Evolutionary conservation across 768 basidiomycete genomes (phyloP).

Genomic region (Hygrocybe punicea): DNA sequence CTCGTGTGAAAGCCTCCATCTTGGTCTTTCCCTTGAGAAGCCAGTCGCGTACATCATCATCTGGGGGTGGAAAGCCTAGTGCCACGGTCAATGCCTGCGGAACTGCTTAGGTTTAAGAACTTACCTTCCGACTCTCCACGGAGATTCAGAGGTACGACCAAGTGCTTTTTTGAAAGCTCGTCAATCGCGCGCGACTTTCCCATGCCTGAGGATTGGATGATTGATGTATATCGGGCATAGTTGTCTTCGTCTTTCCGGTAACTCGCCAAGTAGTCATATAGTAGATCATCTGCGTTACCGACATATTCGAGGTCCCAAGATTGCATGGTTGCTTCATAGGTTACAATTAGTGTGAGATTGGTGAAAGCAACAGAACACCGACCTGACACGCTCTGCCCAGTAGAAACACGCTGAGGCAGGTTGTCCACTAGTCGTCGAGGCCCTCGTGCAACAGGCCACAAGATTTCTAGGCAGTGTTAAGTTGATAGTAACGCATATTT

Average conservation of each 20-base stretch:
- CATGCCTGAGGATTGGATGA: neutral
- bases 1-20: neutral
- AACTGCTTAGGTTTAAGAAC: neutral
- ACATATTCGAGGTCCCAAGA: neutral
- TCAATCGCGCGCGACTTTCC: neutral
- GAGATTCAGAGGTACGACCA: neutral
- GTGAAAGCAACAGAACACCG: neutral
- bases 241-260: neutral
- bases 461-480: neutral
- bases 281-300: neutral
- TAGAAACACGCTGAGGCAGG: neutral
- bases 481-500: neutral
- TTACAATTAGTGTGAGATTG: neutral
- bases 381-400: constrained; percentile 1
- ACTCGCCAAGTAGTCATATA: neutral
- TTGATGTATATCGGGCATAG: neutral
- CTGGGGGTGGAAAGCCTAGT: neutral
- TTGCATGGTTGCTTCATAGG: neutral
- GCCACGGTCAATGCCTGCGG: neutral
- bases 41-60: neutral
- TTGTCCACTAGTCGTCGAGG: neutral
- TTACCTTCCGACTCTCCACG: neutral
- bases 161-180: neutral
- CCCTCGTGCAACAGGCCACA: neutral
- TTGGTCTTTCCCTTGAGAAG: neutral